Base-by-base conservation (phyloP, 176 grass and related monocot species). In the Metroxylon sagu region DNA sequence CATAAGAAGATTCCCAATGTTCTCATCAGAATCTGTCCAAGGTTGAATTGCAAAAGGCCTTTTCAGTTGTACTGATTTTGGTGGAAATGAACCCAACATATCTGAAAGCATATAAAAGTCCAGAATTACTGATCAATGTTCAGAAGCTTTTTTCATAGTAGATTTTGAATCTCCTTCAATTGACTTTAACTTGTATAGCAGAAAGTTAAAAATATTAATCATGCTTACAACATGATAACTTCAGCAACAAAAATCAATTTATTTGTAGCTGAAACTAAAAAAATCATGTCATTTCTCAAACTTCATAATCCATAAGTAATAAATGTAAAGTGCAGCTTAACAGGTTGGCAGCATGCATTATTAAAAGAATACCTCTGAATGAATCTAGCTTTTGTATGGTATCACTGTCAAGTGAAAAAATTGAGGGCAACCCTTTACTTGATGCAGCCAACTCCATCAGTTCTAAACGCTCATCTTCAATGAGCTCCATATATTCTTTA, bases 401-500 rank as follows among this genome's bases (percentile, higher is more conserved):
- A 18, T 89, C 87, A 43, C 70, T 88, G 71, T 98, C 87, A 67
- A 97, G 93, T 73, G 72, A 71, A 59, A 85, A 64, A 69, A 98
- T 92, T 50, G 87, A 88, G 3, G 84, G 73, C 60, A 98, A 72
- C 53, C 87, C 93, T 77, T 98, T 98, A 66, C 74, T 82, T 72
- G 56, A 74, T 48, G 79, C 80, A 54, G 85, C 93, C 49, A 98
- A n/a, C 67, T 98, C 93, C 82, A 98, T 83, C 76, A 98, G 82
- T 61, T 98, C 93, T 67, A 98, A 80, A 39, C 81, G 78, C 53
- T 98, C 93, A 71, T 98, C 93, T 76, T 98, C 93, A 72, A 98
- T 80, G 16, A 98, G 76, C 68, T 98, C 93, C 84, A 58, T 92
- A 65, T 80, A 85, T 64, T 92, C 93, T 7, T 79, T 80, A 12